Evolutionary conservation across 2,329 filamentous ascomycete species (phyloP), one percentile per base, ranked within the genome.

Genomic region (Coniochaeta prunicola): DNA sequence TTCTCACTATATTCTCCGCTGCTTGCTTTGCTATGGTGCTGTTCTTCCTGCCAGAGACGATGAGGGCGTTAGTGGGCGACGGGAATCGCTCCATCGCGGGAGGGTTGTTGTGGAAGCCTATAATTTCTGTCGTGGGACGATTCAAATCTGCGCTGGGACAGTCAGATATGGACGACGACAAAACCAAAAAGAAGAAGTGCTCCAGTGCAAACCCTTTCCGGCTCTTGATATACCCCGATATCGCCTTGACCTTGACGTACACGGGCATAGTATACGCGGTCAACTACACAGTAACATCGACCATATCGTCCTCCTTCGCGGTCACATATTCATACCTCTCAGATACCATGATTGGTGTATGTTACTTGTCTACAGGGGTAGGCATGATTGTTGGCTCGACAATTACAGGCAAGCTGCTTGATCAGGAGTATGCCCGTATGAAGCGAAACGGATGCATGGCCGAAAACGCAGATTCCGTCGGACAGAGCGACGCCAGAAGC

Each of bases 1-100:
- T 82, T 59, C 69, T 84, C 4, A 69, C 76, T 31, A 80, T 83
- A 21, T 70, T 78, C 56, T 68, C 74, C 0, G 75, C 70, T 0
- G 65, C 66, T 1, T 75, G 71, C 57, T 64, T 75, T 28, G 34
- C 72, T 2, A 66, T 72, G 3, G 71, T 76, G 36, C 57, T 73
- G 3, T 42, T 68, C 58, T 67, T 69, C 26, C 62, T 70, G 0
- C 71, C 71, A 1, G 71, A 73, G 59, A 73, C 71, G 0, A 56
- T 70, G 30, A 61, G 69, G 5, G 59, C 56, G 13, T 56, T 71
- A 4, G 68, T 64, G 1, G 68, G 69, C 24, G 69, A 72, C 33
- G 70, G 70, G 3, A 61, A 13, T 62, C 34, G 30, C 30, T 33
- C 1, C 38, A 17, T 21, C 15, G 45, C 45, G n/a, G 48, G 24